Evolutionary conservation across 164 flowering plant genomes (phyloP).

Genomic region (Protea cynaroides): DNA sequence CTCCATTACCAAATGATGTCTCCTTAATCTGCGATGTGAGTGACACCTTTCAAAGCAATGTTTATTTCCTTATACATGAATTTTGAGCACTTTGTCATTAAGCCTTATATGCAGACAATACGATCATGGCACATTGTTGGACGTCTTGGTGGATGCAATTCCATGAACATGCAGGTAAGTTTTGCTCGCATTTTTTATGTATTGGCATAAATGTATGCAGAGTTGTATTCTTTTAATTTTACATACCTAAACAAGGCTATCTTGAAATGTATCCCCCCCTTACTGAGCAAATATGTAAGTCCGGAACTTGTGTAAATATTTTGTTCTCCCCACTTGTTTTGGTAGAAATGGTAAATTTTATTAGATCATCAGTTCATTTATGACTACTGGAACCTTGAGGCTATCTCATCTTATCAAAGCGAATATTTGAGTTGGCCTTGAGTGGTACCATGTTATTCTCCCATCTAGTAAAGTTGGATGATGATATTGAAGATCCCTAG

Average conservation of each 20-base stretch:
- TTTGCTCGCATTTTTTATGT: conserved; percentile 1
- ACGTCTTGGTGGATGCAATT: conserved; percentile 94
- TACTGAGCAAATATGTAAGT: no score
- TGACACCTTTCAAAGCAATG: conserved; percentile 7
- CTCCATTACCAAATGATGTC: conserved; percentile 63
- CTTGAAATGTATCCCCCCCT: not conserved
- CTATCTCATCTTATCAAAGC: not conserved
- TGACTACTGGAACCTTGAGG: no score
- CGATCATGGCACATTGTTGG: conserved; percentile 93
- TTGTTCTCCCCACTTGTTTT: no score
- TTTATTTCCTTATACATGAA: conserved; percentile 5
- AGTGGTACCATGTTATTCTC: not conserved
- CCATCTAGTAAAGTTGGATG: not conserved
- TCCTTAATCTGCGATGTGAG: conserved; percentile 84
- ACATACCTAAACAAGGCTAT: not conserved
- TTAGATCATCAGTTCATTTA: no score
- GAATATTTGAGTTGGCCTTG: not conserved
- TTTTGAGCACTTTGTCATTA: not conserved
- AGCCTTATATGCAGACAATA: conserved; percentile 51
- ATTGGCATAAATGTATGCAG: not conserved
- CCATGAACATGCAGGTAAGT: conserved; percentile 94
- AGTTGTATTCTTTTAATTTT: not conserved
- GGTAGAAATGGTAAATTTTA: no score
- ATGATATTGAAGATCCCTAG: no score
- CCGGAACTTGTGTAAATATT: no score